Evolutionary conservation across 2,329 filamentous ascomycete genomes (phyloP), one percentile per base, ranked within the genome.

Genomic region (Paracorniculantispora psalliotae): DNA sequence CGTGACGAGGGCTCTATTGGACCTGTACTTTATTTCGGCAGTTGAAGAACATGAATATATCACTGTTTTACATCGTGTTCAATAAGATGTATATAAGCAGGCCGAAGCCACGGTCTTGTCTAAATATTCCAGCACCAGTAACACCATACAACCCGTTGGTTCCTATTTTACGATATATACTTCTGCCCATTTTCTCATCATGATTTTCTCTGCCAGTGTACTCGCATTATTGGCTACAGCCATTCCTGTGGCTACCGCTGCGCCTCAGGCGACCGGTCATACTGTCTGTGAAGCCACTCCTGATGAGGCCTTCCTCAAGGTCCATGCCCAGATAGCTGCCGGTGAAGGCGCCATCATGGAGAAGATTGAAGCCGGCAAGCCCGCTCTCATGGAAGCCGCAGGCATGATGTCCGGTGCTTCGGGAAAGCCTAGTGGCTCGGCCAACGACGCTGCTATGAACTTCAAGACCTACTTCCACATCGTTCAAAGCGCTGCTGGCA

Each of bases 391-490:
- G 25, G 41, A 55, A 35, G 30, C 30, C 3, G 28, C 19, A 8
- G 30, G 41, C 4, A 3, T 47, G 4, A 1, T 26, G 9, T 7
- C 23, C 10, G 23, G 13, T 8, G 17, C 35, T 12, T 28, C 35
- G 4, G 41, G 19, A 8, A 35, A 21, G 12, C 5, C 26, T 15
- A 13, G 28, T 28, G 23, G 30, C 28, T 28, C 47, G 7, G 28
- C 47, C 9, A 17, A 21, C 28, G 28, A 2, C 5, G 47, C 47
- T 10, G 17, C 41, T 10, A 55, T 55, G 41, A 43, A 19, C 19
- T 55, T 55, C 9, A 46, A 47, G 9, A 55, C 52, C 28, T 55
- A 55, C 43, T 43, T 55, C 9, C 52, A 55, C 30, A 55, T 55
- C 28, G 37, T 55, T 10, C 41, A 55, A 17, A 46, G 19, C 10